phyloP scores from a whole-genome alignment of 1,284 basidiomycete species.

The Papiliotrema flavescens region DNA sequence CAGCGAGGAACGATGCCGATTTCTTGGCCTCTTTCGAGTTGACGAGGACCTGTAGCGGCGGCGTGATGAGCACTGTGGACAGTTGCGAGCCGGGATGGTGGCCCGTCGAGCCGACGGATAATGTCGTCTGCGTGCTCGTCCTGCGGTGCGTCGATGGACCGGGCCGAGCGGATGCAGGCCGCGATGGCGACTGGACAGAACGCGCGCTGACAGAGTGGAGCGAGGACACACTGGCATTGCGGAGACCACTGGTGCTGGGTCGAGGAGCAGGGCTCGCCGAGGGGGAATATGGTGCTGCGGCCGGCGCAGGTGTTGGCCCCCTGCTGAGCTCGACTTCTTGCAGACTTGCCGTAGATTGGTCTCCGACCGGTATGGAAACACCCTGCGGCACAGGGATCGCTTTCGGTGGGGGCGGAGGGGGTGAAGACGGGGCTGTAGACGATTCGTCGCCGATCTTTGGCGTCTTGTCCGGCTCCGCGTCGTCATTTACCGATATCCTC shows the following conservation, averaged over 20 bases:
- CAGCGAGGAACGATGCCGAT: conserved; percentile 72
- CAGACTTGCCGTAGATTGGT: conserved; percentile 3
- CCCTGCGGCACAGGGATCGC: background rate
- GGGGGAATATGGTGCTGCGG: background rate
- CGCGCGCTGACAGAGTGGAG: conserved; percentile 22
- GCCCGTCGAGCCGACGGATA: conserved; percentile 27
- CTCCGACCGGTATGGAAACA: background rate
- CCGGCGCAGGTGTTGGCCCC: conserved; percentile 12
- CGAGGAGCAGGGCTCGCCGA: background rate
- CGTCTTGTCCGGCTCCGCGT: background rate
- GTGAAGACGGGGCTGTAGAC: background rate
- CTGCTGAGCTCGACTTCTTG: conserved; percentile 29
- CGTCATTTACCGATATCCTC: background rate
- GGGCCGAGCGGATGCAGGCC: conserved; percentile 17
- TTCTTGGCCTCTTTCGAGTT: conserved; percentile 86
- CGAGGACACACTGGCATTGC: conserved; percentile 17
- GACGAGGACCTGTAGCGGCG: conserved; percentile 81
- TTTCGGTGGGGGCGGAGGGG: conserved; percentile 7
- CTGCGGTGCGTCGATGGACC: conserved; percentile 6
- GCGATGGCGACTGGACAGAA: conserved; percentile 21
- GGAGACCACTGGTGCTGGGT: conserved; percentile 8
- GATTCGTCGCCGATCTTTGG: background rate
- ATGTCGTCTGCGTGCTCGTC: conserved; percentile 34
- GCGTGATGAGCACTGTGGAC: conserved; percentile 60
- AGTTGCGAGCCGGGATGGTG: conserved; percentile 35